Evolutionary conservation across 345 rosid genomes (phyloP), one percentile per base, ranked within the genome.

Genomic region (Linum lewisii): DNA sequence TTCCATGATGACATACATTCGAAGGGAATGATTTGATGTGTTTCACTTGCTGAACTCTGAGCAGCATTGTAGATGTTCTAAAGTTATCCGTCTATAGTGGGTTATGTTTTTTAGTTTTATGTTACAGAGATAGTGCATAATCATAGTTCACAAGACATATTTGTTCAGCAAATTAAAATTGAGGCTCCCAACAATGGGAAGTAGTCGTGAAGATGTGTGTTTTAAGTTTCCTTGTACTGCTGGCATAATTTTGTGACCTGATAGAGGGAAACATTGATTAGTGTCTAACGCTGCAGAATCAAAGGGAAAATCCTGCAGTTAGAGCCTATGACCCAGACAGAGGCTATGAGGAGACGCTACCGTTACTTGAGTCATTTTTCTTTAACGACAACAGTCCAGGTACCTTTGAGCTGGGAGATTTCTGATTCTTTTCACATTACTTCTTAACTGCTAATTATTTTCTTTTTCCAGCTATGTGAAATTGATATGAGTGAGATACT

Each of bases 311-410:
- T 89, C 65, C 59, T 87, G 72, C 89, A 89, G 78, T 70, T 89
- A 81, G 99, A 93, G 68, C 73, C 90, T 0, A 74, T 89, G 51
- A 87, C 94, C 53, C 97, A 89, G 57, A 80, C 99, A 14, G 95
- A 89, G 74, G 88, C 87, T 3, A 77, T 73, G 64, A 78, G 99
- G 70, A 82, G 84, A 70, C 96, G 97, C 23, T 87, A 87, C 72
- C 91, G 95, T 51, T 87, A 75, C 64, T 66, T 93, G 68, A 87
- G 97, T 78, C 99, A 93, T 73, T 89, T 89, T 71, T 85, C 99
- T 36, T 81, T 93, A 57, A 81, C 95, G 21, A 89, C 97, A 36
- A 77, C 87, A 36, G 84, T 83, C 73, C 94, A 83, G 87, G 98
- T 86, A 73, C 23, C 18, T 24, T 2, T 62, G 1, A 42, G 47